Evolutionary conservation across 768 basidiomycete species (phyloP), one percentile per base, ranked within the genome.

Genomic region (Zangia roseola): DNA sequence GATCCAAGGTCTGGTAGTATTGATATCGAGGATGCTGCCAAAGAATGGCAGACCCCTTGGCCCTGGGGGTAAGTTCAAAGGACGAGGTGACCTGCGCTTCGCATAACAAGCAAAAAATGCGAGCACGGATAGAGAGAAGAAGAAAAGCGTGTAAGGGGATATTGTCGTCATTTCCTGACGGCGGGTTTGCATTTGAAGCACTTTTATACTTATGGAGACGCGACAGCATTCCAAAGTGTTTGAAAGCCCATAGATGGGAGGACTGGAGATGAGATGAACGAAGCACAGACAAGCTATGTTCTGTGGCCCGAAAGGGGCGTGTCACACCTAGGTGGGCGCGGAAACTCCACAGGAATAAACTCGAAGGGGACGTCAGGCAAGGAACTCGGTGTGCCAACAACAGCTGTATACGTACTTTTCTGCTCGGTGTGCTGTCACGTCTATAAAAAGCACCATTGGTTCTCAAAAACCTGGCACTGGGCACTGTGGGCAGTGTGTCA

Each of bases 11-110:
- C 52, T 35, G 5, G 55, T 49, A 5, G 45, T 10, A 14, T 69
- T 49, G 36, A 69, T 48, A 19, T 68, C 57, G 30, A 69, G 21
- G 2, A 59, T 39, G 23, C 49, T 62, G 13, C 68, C 68, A 2
- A 69, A 33, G 25, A 71, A 49, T 0, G 70, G 68, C 13, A 69
- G 38, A 8, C 65, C 65, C 42, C 53, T 60, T 2, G 68, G 68
- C 1, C 68, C 68, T 1, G 68, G 70, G 30, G 70, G 68, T 8
- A 53, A 3, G 19, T 38, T 50, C 23, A 31, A 19, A 16, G 26
- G 30, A 36, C 41, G 45, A 33, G 12, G 20, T 19, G 40, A 17
- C 31, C 42, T 62, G 37, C 44, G 54, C 38, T 37, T 58, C 47
- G 36, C 56, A 50, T 50, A 48, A 28, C 43, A 8, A 24, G 40